These are phyloP conservation scores for Neurospora sp. DNA, from an alignment of 495 filamentous ascomycete genomes.

Conservation along the genomic window DNA sequence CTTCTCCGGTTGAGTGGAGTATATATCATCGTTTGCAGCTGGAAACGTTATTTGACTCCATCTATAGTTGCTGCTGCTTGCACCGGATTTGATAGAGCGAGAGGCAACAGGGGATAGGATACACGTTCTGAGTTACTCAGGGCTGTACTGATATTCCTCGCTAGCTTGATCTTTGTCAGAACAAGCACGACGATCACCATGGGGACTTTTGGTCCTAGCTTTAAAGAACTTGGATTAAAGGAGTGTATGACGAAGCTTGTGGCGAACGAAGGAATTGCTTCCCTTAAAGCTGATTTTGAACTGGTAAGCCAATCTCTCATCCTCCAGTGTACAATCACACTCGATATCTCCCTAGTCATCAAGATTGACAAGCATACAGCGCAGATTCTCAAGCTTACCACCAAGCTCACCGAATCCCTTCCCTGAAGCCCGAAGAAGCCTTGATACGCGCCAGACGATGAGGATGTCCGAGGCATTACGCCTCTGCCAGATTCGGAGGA, in stretches of 20 bases:
- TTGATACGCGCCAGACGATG: too few relatives aligned
- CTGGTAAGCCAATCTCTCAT: neutral
- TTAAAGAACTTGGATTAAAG: too few relatives aligned
- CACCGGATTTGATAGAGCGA: too few relatives aligned
- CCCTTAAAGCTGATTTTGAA: neutral
- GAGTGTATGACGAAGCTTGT: neutral
- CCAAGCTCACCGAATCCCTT: neutral
- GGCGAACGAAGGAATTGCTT: neutral
- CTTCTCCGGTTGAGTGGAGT: neutral
- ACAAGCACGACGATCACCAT: neutral
- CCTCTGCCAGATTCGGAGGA: too few relatives aligned
- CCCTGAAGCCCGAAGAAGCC: neutral
- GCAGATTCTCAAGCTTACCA: neutral
- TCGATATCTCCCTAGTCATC: too few relatives aligned
- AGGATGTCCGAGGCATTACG: too few relatives aligned
- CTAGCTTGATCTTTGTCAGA: neutral
- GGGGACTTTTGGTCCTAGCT: neutral
- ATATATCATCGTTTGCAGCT: neutral
- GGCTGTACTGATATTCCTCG: rapidly evolving
- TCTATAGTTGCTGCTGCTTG: neutral
- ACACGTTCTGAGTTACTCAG: neutral
- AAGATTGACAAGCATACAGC: neutral
- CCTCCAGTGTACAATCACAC: too few relatives aligned
- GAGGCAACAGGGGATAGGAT: neutral
- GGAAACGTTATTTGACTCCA: neutral